phyloP scores from a whole-genome alignment of 2,329 filamentous ascomycete species.

The Epichloe sibirici region DNA sequence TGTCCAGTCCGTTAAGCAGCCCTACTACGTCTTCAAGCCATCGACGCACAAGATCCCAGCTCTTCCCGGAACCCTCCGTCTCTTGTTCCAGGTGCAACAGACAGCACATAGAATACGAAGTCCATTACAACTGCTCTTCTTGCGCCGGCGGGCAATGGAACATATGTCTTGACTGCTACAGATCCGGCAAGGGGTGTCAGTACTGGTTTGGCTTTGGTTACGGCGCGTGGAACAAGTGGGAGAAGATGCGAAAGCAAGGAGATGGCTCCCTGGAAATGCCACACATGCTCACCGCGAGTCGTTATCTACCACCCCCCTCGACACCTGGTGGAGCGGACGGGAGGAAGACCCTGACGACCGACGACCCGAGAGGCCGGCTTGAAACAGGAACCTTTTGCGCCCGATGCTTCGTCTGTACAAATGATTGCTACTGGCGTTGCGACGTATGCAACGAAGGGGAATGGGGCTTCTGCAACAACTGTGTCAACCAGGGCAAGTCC shows the following conservation, averaged over 20 bases:
- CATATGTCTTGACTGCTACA: slow-evolving; percentile 72
- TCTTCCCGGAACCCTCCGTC: slow-evolving; percentile 60
- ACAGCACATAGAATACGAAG: slow-evolving; percentile 65
- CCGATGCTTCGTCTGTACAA: slow-evolving; percentile 58
- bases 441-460: slow-evolving; percentile 79
- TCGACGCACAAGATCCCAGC: slow-evolving; percentile 31
- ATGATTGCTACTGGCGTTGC: slow-evolving; percentile 85
- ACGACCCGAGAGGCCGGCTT: slow-evolving; percentile 55
- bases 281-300: slow-evolving; percentile 46
- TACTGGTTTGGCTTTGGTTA: slow-evolving; percentile 85
- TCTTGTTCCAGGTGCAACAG: slow-evolving; percentile 60
- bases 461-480: slow-evolving; percentile 87
- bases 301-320: slow-evolving; percentile 39
- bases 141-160: slow-evolving; percentile 65
- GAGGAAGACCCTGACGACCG: slow-evolving; percentile 46
- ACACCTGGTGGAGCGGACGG: slow-evolving; percentile 41
- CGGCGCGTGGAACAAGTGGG: slow-evolving; percentile 56
- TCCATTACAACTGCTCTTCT: slow-evolving; percentile 70
- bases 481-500: slow-evolving; percentile 68
- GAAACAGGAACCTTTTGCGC: slow-evolving; percentile 79
- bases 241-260: slow-evolving; percentile 33
- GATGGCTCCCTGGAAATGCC: slow-evolving; percentile 32
- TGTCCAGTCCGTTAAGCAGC: slow-evolving; percentile 20
- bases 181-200: slow-evolving; percentile 60
- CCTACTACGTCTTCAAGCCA: slow-evolving; percentile 21